Base-by-base conservation (phyloP, 768 basidiomycete species). In the Termitomyces sp. region DNA sequence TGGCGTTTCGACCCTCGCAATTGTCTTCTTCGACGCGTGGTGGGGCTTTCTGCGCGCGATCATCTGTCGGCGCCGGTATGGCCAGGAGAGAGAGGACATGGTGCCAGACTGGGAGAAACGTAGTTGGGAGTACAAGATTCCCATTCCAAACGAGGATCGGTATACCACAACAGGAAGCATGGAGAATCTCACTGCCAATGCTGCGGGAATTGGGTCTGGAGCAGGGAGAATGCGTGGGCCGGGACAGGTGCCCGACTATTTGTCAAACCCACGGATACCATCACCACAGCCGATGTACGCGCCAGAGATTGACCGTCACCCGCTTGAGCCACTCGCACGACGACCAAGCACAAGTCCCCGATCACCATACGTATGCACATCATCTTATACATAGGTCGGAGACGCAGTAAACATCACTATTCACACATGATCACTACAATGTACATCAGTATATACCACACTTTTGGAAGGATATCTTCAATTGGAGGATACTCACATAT, bases 21-120 rank as follows among this genome's bases (percentile, higher is more conserved):
- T 83, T 54, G 78, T 85, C 30, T 89, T 85, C 70, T 89, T 87
- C 69, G 87, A 91, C 70, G 78, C 82, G 37, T 84, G 86, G 78
- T 84, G 79, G 78, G 75, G 79, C 26, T 83, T 87, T 67, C 53
- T 86, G 52, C 70, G 75, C 37, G 83, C 82, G 46, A 63, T 81
- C 48, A 44, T 81, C 21, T 75, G 76, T 55, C 75, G 79, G 58
- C 69, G 68, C 31, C 68, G 67, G 61, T 67, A 67, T 47, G 65
- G 64, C 7, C 56, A 58, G 9, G 75, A 74, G 28, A 65, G 69
- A 33, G 87, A 89, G 66, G 77, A 80, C 54, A 68, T 88, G 68
- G 73, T 86, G 30, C 81, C 81, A 0, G 87, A 89, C 70, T 83
- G 81, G 78, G 76, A 82, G 64, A 80, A 78, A 58, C 72, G 78